Evolutionary conservation across 495 filamentous ascomycete species (phyloP).

Genomic region (Articulospora tetracladia): DNA sequence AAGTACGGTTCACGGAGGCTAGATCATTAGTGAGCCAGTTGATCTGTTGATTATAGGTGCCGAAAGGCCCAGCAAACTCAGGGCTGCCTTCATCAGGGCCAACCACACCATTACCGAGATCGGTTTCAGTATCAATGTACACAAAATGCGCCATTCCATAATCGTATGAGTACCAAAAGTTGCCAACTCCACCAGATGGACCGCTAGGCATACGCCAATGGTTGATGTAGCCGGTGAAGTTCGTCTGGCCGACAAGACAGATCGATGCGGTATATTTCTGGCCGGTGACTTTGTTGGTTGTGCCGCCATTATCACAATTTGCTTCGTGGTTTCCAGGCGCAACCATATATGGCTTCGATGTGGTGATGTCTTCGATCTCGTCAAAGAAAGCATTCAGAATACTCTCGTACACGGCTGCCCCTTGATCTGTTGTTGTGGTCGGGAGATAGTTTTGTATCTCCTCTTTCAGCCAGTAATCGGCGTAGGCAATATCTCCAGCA

Average conservation of each 20-base stretch:
- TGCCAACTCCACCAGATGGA: constrained; percentile 35
- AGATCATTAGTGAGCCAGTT: constrained; percentile 43
- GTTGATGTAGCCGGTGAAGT: constrained; percentile 50
- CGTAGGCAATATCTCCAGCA: constrained; percentile 44
- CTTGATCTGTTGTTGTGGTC: constrained; percentile 34
- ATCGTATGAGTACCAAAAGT: constrained; percentile 57
- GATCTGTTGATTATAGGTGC: constrained; percentile 39
- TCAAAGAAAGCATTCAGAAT: constrained; percentile 52
- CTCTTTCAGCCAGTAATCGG: constrained; percentile 44
- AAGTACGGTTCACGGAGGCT: constrained; percentile 41
- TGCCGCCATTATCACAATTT: constrained; percentile 35
- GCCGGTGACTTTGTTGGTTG: constrained; percentile 21
- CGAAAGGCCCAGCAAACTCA: constrained; percentile 45
- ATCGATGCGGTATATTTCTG: constrained; percentile 15
- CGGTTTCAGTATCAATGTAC: constrained; percentile 49
- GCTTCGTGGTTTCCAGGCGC: constrained; percentile 52
- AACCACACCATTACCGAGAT: constrained; percentile 39
- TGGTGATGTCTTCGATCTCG: constrained; percentile 41
- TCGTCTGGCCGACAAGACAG: constrained; percentile 37
- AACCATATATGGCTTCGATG: constrained; percentile 42
- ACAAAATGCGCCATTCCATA: constrained; percentile 48
- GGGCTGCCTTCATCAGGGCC: constrained; percentile 32
- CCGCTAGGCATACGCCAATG: constrained; percentile 44
- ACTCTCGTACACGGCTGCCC: constrained; percentile 43
- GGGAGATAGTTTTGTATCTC: constrained; percentile 35